phyloP scores from a whole-genome alignment of 208 protist genomes.

The Naegleria gruberi region DNA sequence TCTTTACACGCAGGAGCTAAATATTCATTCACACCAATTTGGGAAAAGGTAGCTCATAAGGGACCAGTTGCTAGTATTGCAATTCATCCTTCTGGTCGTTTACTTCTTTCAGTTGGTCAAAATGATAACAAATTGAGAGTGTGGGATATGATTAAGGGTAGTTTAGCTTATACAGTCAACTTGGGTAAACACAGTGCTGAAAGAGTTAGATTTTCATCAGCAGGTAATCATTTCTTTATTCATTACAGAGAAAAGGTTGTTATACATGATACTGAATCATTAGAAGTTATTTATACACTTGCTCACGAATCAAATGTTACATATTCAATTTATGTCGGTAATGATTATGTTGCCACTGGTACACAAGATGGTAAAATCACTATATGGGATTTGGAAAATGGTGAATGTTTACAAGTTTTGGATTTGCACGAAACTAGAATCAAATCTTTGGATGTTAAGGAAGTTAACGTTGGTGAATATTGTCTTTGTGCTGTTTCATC shows the following conservation, averaged over 20 bases:
- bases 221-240: neutral
- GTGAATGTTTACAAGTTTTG: neutral
- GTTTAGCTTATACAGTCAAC: neutral
- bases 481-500: neutral
- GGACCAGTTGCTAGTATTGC: neutral
- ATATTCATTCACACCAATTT: neutral
- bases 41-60: neutral
- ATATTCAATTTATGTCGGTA: neutral
- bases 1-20: neutral
- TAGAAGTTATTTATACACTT: neutral
- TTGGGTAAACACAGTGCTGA: neutral
- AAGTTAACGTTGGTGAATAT: slow-evolving; percentile 2
- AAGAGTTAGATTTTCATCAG: neutral
- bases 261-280: neutral
- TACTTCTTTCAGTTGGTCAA: neutral
- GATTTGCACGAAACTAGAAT: neutral
- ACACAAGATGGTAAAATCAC: neutral
- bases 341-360: neutral
- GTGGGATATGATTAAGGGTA: slow-evolving; percentile 7
- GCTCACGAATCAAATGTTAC: neutral
- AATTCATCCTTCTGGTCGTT: slow-evolving; percentile 5
- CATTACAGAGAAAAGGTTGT: neutral
- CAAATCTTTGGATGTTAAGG: neutral
- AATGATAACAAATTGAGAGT: slow-evolving; percentile 5
- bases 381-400: neutral